Conservation (phyloP, 23 red algal genomes). For the Agarophyton chilense region DNA sequence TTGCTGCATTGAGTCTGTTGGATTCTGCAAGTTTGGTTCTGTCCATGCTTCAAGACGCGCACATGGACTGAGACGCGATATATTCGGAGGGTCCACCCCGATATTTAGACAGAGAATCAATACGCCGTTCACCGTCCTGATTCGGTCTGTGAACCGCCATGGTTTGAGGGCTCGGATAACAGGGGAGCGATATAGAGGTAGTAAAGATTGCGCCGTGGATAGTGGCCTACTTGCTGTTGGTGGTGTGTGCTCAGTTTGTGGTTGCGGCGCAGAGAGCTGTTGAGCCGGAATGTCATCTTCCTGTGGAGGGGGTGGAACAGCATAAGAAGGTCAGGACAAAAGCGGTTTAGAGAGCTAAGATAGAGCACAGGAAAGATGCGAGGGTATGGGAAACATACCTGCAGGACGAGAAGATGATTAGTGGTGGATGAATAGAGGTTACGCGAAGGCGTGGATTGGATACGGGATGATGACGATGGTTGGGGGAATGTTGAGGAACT, state of each 20-base stretch:
- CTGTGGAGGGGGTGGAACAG: not conserved
- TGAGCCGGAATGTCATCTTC: constrained; percentile 4
- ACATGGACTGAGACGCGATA: constrained; percentile 79
- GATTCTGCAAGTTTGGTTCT: constrained; percentile 77
- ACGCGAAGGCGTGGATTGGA: not conserved
- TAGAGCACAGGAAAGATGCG: not conserved
- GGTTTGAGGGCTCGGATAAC: constrained; percentile 14
- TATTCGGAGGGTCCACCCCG: constrained; percentile 95
- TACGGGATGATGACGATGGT: not conserved
- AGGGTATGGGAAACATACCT: not conserved
- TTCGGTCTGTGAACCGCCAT: constrained; percentile 91
- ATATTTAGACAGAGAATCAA: constrained; percentile 96
- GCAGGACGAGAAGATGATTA: not conserved
- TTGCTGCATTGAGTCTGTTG: constrained; percentile 51
- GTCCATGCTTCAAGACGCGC: constrained; percentile 94
- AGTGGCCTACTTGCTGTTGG: not conserved
- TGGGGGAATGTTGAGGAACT: not conserved
- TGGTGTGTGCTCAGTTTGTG: not conserved
- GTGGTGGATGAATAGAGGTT: constrained; percentile 7
- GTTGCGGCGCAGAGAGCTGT: not conserved
- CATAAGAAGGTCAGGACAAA: not conserved
- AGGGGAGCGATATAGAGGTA: not conserved
- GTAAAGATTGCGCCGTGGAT: not conserved
- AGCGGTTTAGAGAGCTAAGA: not conserved
- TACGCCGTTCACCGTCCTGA: constrained; percentile 81